Percentiles rank a stretch among this genome's conserved stretches.
Conservation (phyloP, 2,329 filamentous ascomycete genomes). For the Sclerotinia borealis region DNA sequence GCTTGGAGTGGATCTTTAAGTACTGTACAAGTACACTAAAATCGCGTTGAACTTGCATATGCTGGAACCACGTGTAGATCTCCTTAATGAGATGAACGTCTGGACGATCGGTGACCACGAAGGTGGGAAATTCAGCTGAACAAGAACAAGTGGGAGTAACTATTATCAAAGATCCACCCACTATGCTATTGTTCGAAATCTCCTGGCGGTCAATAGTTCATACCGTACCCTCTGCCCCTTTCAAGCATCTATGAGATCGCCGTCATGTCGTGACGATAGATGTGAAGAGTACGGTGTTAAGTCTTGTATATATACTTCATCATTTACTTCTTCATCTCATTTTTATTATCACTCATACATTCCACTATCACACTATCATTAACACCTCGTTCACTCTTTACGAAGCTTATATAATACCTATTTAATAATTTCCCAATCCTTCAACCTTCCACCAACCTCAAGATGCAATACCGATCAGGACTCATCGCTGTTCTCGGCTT, state of each 20-base stretch:
- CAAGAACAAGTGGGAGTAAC: too few relatives aligned
- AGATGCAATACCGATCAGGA: neutral
- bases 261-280: too few relatives aligned
- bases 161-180: too few relatives aligned
- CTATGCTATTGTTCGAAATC: neutral
- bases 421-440: neutral
- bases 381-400: neutral
- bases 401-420: too few relatives aligned
- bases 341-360: neutral
- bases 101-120: neutral
- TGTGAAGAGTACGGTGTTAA: too few relatives aligned
- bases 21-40: neutral
- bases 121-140: neutral
- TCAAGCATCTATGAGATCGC: neutral
- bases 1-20: neutral
- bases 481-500: constrained; percentile 1
- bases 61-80: neutral
- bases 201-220: neutral
- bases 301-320: neutral
- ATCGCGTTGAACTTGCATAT: neutral
- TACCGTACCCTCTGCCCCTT: neutral
- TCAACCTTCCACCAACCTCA: neutral
- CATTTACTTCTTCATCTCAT: neutral
- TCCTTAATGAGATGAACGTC: neutral
- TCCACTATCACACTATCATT: neutral